Evolutionary conservation across 768 basidiomycete genomes (phyloP).

Genomic region (Asterophora lycoperdoides): DNA sequence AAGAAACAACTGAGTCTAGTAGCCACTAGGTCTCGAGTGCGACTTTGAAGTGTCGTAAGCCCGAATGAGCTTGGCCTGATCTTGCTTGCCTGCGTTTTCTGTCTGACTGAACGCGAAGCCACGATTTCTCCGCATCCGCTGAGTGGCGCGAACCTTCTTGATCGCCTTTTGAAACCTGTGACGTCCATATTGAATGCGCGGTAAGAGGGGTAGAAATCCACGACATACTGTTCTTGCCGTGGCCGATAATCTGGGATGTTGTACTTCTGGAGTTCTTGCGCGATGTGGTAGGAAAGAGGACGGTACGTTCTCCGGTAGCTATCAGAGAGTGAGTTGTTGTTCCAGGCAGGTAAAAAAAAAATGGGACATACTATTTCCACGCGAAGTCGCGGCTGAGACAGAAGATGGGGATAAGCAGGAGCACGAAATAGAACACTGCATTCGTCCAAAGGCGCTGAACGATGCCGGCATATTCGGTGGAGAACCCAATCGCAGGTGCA

Average conservation of each 20-base stretch:
- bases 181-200: constrained; percentile 10
- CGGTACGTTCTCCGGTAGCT: constrained; percentile 90
- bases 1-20: constrained; percentile 35
- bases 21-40: constrained; percentile 68
- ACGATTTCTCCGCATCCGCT: constrained; percentile 92
- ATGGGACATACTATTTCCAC: constrained; percentile 89
- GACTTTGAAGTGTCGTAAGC: constrained; percentile 86
- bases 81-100: constrained; percentile 78
- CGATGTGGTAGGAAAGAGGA: constrained; percentile 95
- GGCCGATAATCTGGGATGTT: constrained; percentile 96
- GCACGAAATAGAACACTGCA: constrained; percentile 83
- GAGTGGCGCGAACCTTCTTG: constrained; percentile 98
- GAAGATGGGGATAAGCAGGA: constrained; percentile 78
- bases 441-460: constrained; percentile 89
- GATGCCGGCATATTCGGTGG: constrained; percentile 84
- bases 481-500: constrained; percentile 84
- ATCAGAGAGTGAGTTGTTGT: constrained; percentile 8
- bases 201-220: background rate
- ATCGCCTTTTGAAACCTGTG: constrained; percentile 95
- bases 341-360: constrained; percentile 7
- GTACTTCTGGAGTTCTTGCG: constrained; percentile 99
- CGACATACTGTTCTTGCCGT: constrained; percentile 88
- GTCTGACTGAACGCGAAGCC: constrained; percentile 99
- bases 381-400: constrained; percentile 86
- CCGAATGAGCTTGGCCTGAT: constrained; percentile 80